These are phyloP conservation scores for Hygrophila difformis DNA, from an alignment of 257 asterid genomes.

Conservation along the genomic window DNA sequence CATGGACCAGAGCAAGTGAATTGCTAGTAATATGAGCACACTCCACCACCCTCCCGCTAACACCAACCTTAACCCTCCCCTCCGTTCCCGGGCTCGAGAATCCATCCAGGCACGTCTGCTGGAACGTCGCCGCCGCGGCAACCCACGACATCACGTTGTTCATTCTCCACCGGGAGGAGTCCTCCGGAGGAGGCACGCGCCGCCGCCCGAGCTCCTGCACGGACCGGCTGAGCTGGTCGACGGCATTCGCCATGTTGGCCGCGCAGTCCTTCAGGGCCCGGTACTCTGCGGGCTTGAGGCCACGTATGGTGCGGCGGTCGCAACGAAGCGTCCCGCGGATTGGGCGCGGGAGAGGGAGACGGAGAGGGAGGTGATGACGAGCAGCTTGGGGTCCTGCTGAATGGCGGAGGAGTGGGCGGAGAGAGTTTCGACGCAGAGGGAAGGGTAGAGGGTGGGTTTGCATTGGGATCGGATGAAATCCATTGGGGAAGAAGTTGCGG, in stretches of 20 bases:
- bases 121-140: slow-evolving; percentile 36
- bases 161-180: slow-evolving; percentile 18
- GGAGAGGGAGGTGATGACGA: slow-evolving; percentile 35
- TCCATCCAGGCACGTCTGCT: slow-evolving; percentile 33
- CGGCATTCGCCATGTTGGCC: slow-evolving; percentile 25
- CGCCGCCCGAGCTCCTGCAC: slow-evolving; percentile 13
- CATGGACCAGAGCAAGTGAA: slow-evolving; percentile 32
- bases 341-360: slow-evolving; percentile 33
- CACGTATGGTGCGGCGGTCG: slow-evolving; percentile 20
- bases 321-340: slow-evolving; percentile 21
- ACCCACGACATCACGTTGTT: slow-evolving; percentile 36
- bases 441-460: slow-evolving; percentile 39
- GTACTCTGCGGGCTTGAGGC: slow-evolving; percentile 22
- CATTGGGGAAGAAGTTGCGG: too few species aligned
- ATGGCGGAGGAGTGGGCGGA: slow-evolving; percentile 26
- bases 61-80: slow-evolving; percentile 21
- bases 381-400: slow-evolving; percentile 27
- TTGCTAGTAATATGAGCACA: slow-evolving; percentile 34
- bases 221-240: slow-evolving; percentile 26
- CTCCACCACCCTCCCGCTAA: slow-evolving; percentile 15
- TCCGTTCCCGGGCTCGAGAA: slow-evolving; percentile 14
- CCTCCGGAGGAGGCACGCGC: too few species aligned
- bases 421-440: slow-evolving; percentile 38
- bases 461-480: slow-evolving; percentile 40
- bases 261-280: slow-evolving; percentile 26